Evolutionary conservation across 257 asterid species (phyloP), one percentile per base, ranked within the genome.

Genomic region (Cinchona pubescens): DNA sequence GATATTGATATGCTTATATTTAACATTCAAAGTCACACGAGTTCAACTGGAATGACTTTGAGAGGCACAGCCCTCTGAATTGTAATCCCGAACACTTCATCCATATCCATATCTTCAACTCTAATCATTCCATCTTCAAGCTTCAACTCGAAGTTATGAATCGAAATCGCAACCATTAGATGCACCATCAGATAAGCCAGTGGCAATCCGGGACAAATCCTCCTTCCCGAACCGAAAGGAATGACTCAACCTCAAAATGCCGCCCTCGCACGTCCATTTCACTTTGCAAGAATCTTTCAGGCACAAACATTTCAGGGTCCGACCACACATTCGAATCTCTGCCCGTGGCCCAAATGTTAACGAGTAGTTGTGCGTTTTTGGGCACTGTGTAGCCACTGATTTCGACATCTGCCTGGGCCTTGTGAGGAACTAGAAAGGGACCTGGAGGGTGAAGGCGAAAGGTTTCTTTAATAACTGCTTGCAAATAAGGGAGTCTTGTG

Each of bases 191-290:
- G 73, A 63, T 76, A 0, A 0, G 86, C 89, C 72, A 85, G 46
- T 0, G 89, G 83, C 69, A 85, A 9, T 5, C 87, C 91, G 0
- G 86, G 89, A 37, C 88, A 87, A 0, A 76, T 81, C 19, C 89
- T 82, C 46, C 88, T 70, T 0, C 87, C 88, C 0, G 85, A 67
- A 0, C 86, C 90, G 19, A 87, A 84, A 0, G 90, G 86, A 60
- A 86, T 79, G 48, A 87, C n/a, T n/a, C n/a, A n/a, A n/a, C 65
- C 81, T 82, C 86, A 23, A 84, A 87, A 72, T 87, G 40, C 14
- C 74, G 42, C 3, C 90, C 87, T 62, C 40, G 73, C n/a, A 61
- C 77, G 35, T 87, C 86, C 25, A 74, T 66, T 1, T 67, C 48
- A 3, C n/a, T 46, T 0, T 59, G 58, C 78, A 81, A 56, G 48